Conservation (phyloP, 2,329 filamentous ascomycete species). For the Akanthomyces dipterigenus region DNA sequence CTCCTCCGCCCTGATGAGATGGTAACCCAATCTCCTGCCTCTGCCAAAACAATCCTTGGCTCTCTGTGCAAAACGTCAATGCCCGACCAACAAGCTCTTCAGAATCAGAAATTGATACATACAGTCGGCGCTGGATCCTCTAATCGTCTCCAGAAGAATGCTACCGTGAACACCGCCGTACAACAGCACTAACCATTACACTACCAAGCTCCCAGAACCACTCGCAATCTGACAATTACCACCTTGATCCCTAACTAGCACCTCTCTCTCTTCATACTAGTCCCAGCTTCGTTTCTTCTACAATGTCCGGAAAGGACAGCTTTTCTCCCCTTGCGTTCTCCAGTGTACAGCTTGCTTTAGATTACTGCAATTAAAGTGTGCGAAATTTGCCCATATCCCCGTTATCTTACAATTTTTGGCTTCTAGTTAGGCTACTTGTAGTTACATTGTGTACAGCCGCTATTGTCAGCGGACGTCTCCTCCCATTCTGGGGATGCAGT, state of each 20-base stretch:
- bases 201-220: neutral
- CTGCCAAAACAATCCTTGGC: neutral
- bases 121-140: neutral
- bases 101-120: neutral
- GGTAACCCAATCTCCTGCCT: neutral
- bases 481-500: neutral
- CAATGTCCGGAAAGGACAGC: neutral
- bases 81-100: too few relatives aligned
- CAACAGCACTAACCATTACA: neutral
- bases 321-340: neutral
- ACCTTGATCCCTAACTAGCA: neutral
- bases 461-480: neutral
- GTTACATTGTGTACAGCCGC: conserved; percentile 10
- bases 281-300: neutral
- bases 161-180: neutral
- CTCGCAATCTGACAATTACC: neutral
- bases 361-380: conserved; percentile 4
- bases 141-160: neutral
- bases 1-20: neutral
- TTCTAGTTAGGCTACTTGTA: conserved; percentile 1
- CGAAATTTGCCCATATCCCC: neutral
- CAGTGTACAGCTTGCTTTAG: neutral
- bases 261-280: neutral
- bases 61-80: neutral
- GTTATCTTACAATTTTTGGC: conserved; percentile 3